Evolutionary conservation across 2,329 filamentous ascomycete species (phyloP).

Genomic region (Aspergillus fijiensis): DNA sequence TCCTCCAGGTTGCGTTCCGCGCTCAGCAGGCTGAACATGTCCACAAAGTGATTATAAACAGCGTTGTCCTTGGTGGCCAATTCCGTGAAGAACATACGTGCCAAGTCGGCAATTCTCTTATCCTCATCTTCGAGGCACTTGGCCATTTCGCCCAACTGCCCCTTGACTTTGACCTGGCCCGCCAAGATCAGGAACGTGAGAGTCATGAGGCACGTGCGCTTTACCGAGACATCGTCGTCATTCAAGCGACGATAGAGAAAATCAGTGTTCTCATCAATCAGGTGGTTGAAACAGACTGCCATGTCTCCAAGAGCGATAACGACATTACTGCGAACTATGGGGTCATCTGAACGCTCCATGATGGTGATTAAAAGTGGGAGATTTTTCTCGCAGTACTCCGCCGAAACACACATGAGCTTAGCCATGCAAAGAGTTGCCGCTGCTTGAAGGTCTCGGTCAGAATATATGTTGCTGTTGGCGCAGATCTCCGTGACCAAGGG

Average conservation of each 20-base stretch:
- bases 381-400: conserved; percentile 93
- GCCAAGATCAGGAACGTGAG: conserved; percentile 95
- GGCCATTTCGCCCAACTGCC: conserved; percentile 96
- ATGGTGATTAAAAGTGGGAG: conserved; percentile 94
- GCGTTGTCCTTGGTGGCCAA: conserved; percentile 97
- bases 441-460: conserved; percentile 84
- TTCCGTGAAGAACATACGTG: conserved; percentile 98
- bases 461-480: conserved; percentile 88
- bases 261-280: conserved; percentile 98
- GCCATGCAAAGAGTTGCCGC: conserved; percentile 92
- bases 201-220: conserved; percentile 97
- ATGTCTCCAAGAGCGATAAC: conserved; percentile 97
- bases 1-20: conserved; percentile 79
- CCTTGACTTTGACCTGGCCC: conserved; percentile 98
- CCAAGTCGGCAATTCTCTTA: conserved; percentile 87
- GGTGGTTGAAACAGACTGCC: conserved; percentile 98
- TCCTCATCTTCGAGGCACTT: conserved; percentile 98
- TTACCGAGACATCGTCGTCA: conserved; percentile 83
- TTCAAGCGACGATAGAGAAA: conserved; percentile 93
- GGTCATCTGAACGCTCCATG: conserved; percentile 88
- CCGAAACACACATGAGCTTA: conserved; percentile 97
- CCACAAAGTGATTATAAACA: conserved; percentile 98
- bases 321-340: conserved; percentile 90
- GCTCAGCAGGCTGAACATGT: conserved; percentile 94
- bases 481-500: conserved; percentile 91